Percentiles rank a stretch among this genome's conserved stretches.
phyloP scores from a whole-genome alignment of 345 rosid genomes.

The Cardiospermum halicacabum region DNA sequence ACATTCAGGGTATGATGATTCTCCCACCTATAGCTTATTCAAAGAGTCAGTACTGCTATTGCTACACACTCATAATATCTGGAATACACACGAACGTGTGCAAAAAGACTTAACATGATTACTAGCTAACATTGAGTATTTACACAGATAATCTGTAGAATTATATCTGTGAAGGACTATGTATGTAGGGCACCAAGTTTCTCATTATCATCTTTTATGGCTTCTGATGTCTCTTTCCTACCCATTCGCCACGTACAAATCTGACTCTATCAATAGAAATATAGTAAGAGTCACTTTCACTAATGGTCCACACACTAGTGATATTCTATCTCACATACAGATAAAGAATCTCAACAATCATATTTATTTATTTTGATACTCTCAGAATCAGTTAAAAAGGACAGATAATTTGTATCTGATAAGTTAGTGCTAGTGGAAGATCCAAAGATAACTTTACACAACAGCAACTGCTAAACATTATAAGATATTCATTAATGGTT shows the following conservation, averaged over 20 bases:
- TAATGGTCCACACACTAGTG: neutral
- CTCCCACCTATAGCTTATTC: neutral
- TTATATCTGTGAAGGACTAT: too few species aligned
- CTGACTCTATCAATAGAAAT: neutral
- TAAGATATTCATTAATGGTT: neutral
- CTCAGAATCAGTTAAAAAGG: neutral
- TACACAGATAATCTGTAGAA: too few species aligned
- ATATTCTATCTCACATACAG: neutral
- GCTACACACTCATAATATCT: neutral
- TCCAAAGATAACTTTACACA: slow-evolving; percentile 1
- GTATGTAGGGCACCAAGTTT: neutral
- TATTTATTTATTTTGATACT: neutral
- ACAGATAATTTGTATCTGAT: neutral
- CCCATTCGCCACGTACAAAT: slow-evolving; percentile 10
- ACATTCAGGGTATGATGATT: neutral
- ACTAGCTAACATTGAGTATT: too few species aligned
- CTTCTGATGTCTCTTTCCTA: neutral
- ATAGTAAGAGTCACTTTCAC: slow-evolving; percentile 7
- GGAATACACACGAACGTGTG: too few species aligned
- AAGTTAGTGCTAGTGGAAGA: slow-evolving; percentile 5
- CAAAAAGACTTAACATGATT: neutral
- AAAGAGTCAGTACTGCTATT: neutral
- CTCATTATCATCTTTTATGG: slow-evolving; percentile 1
- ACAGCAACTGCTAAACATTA: neutral
- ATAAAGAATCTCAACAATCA: neutral